phyloP scores from a whole-genome alignment of 1,284 basidiomycete species.

The Pisolithus thermaeus region DNA sequence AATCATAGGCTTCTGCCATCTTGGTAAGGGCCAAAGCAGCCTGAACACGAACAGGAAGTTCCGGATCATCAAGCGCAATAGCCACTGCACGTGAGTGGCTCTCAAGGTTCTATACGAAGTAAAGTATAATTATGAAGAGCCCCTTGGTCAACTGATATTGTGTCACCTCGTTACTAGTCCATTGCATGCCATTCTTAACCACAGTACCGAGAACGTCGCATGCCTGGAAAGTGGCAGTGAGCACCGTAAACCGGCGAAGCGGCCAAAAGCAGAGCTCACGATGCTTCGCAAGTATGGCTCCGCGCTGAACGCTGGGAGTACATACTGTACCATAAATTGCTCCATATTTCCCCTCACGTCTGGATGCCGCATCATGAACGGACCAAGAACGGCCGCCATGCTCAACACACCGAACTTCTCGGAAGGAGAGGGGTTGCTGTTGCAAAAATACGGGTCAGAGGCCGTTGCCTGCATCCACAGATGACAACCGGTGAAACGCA shows the following conservation, averaged over 20 bases:
- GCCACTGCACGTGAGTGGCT: constrained; percentile 60
- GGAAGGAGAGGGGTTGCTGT: constrained; percentile 47
- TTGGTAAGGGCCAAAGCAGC: constrained; percentile 79
- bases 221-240: constrained; percentile 42
- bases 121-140: neutral
- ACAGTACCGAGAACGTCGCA: constrained; percentile 74
- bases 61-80: constrained; percentile 61
- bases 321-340: constrained; percentile 65
- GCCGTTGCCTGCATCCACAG: neutral
- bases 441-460: neutral
- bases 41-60: constrained; percentile 82
- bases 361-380: constrained; percentile 76
- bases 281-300: constrained; percentile 74
- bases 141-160: neutral
- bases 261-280: constrained; percentile 38
- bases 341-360: constrained; percentile 75
- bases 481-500: constrained; percentile 32
- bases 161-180: constrained; percentile 59
- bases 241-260: neutral
- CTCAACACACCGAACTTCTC: constrained; percentile 81
- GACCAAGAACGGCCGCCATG: constrained; percentile 70
- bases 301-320: constrained; percentile 64
- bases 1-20: constrained; percentile 63
- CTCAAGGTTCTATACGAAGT: constrained; percentile 46
- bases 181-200: constrained; percentile 60